Evolutionary conservation across 495 filamentous ascomycete genomes (phyloP).

Genomic region (Evernia prunastri): DNA sequence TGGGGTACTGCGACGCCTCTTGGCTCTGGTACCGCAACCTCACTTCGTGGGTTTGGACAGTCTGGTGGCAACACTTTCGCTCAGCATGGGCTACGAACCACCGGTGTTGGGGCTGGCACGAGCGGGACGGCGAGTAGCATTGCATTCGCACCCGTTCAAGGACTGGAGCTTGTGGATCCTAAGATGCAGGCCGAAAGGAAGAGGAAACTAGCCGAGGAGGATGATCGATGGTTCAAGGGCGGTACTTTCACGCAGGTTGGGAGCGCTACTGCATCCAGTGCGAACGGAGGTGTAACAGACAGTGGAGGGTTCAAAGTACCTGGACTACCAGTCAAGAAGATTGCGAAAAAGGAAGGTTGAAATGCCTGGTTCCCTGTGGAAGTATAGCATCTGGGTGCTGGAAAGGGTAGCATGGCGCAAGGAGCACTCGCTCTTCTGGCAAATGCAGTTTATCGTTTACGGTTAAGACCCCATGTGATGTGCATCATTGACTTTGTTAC

Average conservation of each 20-base stretch:
- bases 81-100: conserved; percentile 64
- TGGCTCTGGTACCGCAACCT: conserved; percentile 58
- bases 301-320: conserved; percentile 49
- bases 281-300: conserved; percentile 53
- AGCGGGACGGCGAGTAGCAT: conserved; percentile 79
- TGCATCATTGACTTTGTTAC: not conserved
- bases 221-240: conserved; percentile 92
- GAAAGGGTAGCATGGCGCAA: not conserved
- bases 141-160: conserved; percentile 90
- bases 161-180: conserved; percentile 91
- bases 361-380: not conserved
- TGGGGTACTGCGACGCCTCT: conserved; percentile 75
- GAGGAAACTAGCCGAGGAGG: conserved; percentile 85
- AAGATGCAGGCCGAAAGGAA: conserved; percentile 75
- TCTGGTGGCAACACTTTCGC: conserved; percentile 54
- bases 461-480: not conserved
- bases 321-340: conserved; percentile 42
- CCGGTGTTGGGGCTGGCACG: conserved; percentile 62
- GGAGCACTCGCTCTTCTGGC: not conserved
- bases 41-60: conserved; percentile 69
- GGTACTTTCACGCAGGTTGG: conserved; percentile 93
- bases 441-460: not conserved
- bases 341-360: conserved; percentile 31
- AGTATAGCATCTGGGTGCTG: not conserved
- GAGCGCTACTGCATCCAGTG: conserved; percentile 28